Evolutionary conservation across 2,329 filamentous ascomycete species (phyloP).

Genomic region (Didymella keratinophila): DNA sequence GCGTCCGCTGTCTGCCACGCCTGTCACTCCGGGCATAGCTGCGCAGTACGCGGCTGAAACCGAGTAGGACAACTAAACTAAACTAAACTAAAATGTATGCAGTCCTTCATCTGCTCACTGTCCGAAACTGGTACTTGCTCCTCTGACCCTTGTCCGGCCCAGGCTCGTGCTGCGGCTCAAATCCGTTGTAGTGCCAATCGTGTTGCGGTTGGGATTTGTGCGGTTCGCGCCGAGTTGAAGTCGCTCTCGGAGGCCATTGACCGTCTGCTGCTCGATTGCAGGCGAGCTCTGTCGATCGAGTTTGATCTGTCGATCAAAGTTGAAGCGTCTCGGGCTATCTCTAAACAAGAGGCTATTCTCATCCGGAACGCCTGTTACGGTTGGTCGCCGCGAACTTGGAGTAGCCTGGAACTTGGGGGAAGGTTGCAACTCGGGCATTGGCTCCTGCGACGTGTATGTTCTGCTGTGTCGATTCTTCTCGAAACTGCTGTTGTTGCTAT

Average conservation of each 20-base stretch:
- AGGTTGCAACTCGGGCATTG: conserved; percentile 47
- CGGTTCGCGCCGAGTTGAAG: conserved; percentile 38
- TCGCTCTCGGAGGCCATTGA: conserved; percentile 34
- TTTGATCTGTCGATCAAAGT: conserved; percentile 35
- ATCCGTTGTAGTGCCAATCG: conserved; percentile 37
- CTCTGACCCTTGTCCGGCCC: conserved; percentile 38
- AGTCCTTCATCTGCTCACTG: conserved; percentile 39
- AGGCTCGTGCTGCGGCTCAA: conserved; percentile 43
- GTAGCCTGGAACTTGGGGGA: conserved; percentile 42
- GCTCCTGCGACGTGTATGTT: conserved; percentile 50
- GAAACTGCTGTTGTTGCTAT: conserved; percentile 25
- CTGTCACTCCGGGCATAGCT: too few species aligned
- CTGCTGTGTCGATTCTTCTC: conserved; percentile 35
- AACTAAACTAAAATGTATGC: background rate
- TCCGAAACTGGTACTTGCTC: conserved; percentile 35
- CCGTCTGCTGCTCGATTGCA: conserved; percentile 42
- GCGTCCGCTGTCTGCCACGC: too few species aligned
- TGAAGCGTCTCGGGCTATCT: conserved; percentile 40
- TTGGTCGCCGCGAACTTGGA: conserved; percentile 42
- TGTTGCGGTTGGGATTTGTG: conserved; percentile 38
- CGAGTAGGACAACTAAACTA: too few species aligned
- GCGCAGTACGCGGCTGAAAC: too few species aligned
- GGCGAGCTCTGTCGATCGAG: conserved; percentile 41
- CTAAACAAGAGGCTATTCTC: conserved; percentile 41
- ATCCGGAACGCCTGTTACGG: conserved; percentile 30